Evolutionary conservation across 1,139 yeast species (phyloP).

Genomic region (Debaryomyces singareniensis): DNA sequence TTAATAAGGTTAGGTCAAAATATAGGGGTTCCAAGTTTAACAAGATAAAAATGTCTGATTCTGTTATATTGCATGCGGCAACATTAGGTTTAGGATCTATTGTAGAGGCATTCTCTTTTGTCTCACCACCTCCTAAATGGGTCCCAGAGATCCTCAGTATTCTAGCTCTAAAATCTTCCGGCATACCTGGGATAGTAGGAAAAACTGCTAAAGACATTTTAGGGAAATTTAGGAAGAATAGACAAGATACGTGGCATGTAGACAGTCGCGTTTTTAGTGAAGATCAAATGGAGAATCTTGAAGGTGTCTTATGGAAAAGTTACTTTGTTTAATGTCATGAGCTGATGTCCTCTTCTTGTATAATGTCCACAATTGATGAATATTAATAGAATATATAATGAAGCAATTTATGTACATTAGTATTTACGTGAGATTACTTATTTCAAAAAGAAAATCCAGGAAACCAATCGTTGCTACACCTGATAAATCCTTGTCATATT

Average conservation of each 20-base stretch:
- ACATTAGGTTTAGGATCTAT: conserved; percentile 86
- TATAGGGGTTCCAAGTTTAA: conserved; percentile 22
- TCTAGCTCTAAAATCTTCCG: conserved; percentile 64
- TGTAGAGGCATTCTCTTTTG: conserved; percentile 84
- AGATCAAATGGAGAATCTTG: conserved; percentile 83
- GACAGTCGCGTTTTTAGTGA: conserved; percentile 72
- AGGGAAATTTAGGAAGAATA: conserved; percentile 81
- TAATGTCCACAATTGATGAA: background rate
- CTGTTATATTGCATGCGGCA: conserved; percentile 68
- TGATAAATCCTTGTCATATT: conserved; percentile 67
- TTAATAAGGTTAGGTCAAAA: conserved; percentile 27
- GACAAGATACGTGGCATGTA: conserved; percentile 96
- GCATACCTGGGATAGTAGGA: conserved; percentile 73
- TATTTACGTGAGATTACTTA: conserved; percentile 29
- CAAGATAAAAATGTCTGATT: conserved; percentile 32
- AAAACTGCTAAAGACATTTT: conserved; percentile 77
- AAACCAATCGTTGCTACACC: conserved; percentile 75
- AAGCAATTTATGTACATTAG: background rate
- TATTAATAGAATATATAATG: background rate
- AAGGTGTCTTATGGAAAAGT: conserved; percentile 91
- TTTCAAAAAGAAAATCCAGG: conserved; percentile 70
- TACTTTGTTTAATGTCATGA: conserved; percentile 57
- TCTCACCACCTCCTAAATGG: conserved; percentile 91
- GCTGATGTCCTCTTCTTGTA: background rate
- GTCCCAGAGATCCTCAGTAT: conserved; percentile 68